Conservation (phyloP, 352 stramenopile species). For the Pythium oligandrum region DNA sequence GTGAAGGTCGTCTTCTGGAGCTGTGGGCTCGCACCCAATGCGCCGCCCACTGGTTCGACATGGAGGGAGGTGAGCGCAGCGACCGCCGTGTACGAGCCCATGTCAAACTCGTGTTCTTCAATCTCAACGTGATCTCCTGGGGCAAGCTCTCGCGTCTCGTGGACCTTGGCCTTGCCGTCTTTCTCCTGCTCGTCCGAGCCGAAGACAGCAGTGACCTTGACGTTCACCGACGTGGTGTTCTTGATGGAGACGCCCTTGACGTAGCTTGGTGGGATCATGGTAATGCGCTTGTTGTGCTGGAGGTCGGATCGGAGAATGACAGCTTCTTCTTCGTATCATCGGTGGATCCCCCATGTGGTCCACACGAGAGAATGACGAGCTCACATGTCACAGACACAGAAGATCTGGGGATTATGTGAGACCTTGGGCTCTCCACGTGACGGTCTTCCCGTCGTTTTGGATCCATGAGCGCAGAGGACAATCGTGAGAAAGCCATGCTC, state of each 20-base stretch:
- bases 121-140: slow-evolving; percentile 32
- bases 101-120: slow-evolving; percentile 72
- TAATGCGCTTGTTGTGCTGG: slow-evolving; percentile 3
- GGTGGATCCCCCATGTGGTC: slow-evolving; percentile 8
- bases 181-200: slow-evolving; percentile 66
- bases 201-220: slow-evolving; percentile 62
- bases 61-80: slow-evolving; percentile 55
- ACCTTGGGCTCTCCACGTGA: no score
- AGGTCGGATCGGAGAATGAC: neutral
- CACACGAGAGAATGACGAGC: slow-evolving; percentile 14
- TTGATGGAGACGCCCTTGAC: slow-evolving; percentile 68
- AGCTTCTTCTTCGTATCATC: slow-evolving; percentile 6
- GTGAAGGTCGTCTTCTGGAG: slow-evolving; percentile 39
- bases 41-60: slow-evolving; percentile 32
- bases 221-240: slow-evolving; percentile 50
- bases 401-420: no score
- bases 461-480: no score
- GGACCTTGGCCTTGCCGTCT: slow-evolving; percentile 61
- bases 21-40: neutral
- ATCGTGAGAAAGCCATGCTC: no score
- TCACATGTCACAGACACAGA: neutral
- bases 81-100: slow-evolving; percentile 66
- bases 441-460: no score
- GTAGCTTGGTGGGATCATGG: slow-evolving; percentile 57
- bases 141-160: slow-evolving; percentile 43